These are phyloP conservation scores for Candida tibetensis DNA, from an alignment of 805 yeast genomes.

Conservation along the genomic window DNA sequence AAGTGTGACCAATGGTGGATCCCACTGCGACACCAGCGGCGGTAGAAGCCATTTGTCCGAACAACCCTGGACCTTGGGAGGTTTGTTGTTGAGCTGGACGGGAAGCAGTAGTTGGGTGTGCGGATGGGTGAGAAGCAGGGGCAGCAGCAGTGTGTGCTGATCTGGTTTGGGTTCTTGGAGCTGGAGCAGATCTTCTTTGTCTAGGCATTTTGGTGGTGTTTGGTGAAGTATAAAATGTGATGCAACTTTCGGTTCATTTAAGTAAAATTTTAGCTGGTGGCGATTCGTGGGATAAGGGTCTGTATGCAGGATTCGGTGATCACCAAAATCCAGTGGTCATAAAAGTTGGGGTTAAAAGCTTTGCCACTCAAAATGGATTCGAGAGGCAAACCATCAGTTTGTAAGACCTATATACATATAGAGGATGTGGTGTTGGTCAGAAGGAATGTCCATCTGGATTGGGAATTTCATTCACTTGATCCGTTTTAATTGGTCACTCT, in stretches of 20 bases:
- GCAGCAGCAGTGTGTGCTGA: conserved; percentile 78
- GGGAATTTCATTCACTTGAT: no score
- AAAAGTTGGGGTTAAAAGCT: no score
- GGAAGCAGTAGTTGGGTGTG: conserved; percentile 46
- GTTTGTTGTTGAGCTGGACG: conserved; percentile 32
- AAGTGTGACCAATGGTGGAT: conserved; percentile 92
- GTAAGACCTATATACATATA: no score
- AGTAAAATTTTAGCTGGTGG: conserved; percentile 5
- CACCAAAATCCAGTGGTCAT: no score
- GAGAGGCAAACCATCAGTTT: no score
- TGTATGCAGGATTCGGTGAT: conserved; percentile 4
- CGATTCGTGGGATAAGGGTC: no score
- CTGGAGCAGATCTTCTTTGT: conserved; percentile 53
- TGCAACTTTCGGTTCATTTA: no score
- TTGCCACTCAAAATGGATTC: no score
- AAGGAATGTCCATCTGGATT: no score
- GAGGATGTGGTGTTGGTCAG: no score
- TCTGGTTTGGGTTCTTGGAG: conserved; percentile 54
- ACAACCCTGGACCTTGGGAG: conserved; percentile 74
- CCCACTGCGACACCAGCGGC: conserved; percentile 99
- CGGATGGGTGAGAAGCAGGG: conserved; percentile 37
- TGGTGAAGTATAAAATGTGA: no score
- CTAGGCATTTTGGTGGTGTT: conserved; percentile 38
- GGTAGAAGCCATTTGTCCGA: conserved; percentile 96
- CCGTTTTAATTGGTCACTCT: no score